These are phyloP conservation scores for Phlebopus sp. DNA, from an alignment of 1,284 basidiomycete genomes.

Conservation along the genomic window DNA sequence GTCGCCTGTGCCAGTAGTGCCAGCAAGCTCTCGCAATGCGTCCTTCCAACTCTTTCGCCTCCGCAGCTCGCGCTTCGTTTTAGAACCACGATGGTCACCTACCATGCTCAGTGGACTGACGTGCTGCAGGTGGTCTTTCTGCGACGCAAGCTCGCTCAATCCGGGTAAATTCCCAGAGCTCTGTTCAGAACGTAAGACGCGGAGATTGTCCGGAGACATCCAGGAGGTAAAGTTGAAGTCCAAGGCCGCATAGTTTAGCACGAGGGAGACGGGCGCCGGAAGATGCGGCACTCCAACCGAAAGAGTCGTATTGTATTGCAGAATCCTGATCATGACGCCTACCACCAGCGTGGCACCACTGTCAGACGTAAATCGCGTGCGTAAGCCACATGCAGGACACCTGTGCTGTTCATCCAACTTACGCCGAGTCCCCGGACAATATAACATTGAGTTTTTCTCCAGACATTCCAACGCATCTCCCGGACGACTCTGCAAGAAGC, in stretches of 20 bases:
- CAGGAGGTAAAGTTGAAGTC: conserved; percentile 98
- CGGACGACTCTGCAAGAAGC: conserved; percentile 77
- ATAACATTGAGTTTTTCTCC: conserved; percentile 74
- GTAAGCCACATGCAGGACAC: conserved; percentile 10
- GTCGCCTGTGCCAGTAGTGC: conserved; percentile 33
- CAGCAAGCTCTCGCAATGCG: conserved; percentile 44
- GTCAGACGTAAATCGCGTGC: conserved; percentile 11
- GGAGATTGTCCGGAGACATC: conserved; percentile 90
- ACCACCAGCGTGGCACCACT: conserved; percentile 86
- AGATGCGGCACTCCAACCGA: conserved; percentile 34
- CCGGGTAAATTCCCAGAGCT: conserved; percentile 72
- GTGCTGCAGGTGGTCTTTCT: conserved; percentile 87
- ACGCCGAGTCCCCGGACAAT: conserved; percentile 91
- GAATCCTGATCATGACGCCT: conserved; percentile 78
- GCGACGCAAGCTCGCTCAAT: conserved; percentile 59
- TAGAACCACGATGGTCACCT: conserved; percentile 50
- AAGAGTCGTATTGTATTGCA: conserved; percentile 61
- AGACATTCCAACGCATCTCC: conserved; percentile 81
- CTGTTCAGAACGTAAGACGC: conserved; percentile 79
- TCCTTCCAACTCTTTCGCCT: conserved; percentile 59
- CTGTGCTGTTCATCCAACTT: conserved; percentile 35
- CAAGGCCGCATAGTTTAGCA: conserved; percentile 79
- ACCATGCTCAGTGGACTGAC: conserved; percentile 88
- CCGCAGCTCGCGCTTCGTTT: conserved; percentile 46
- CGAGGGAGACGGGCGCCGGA: conserved; percentile 72